Evolutionary conservation across 106 monocot genomes (phyloP).

Genomic region (Acorus calamus): DNA sequence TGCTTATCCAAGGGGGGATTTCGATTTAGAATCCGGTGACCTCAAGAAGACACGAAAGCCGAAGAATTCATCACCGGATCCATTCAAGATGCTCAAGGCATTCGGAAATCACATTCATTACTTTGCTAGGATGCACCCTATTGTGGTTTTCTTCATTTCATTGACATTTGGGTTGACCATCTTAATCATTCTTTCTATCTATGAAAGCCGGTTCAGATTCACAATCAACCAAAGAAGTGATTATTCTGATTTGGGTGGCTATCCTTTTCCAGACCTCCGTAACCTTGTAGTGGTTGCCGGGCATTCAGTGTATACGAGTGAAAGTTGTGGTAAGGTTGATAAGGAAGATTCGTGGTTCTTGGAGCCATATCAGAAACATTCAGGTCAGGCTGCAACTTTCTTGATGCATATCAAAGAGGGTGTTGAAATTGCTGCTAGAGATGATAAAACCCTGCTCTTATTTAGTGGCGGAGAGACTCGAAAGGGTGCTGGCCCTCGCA

Average conservation of each 20-base stretch:
- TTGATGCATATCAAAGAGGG: slow-evolving; percentile 77
- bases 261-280: slow-evolving; percentile 52
- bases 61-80: slow-evolving; percentile 18
- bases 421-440: slow-evolving; percentile 57
- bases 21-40: slow-evolving; percentile 77
- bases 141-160: slow-evolving; percentile 37
- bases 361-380: slow-evolving; percentile 83
- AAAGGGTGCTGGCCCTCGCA: slow-evolving; percentile 81
- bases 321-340: slow-evolving; percentile 68
- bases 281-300: slow-evolving; percentile 98
- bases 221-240: slow-evolving; percentile 21
- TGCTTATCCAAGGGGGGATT: slow-evolving; percentile 71
- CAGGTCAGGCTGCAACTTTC: slow-evolving; percentile 85
- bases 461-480: slow-evolving; percentile 99
- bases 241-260: slow-evolving; percentile 14
- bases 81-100: slow-evolving; percentile 29
- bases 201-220: slow-evolving; percentile 42
- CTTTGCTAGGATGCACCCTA: slow-evolving; percentile 60
- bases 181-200: slow-evolving; percentile 46
- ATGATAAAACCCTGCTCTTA: slow-evolving; percentile 72
- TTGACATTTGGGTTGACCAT: slow-evolving; percentile 51
- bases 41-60: slow-evolving; percentile 38
- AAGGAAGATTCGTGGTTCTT: slow-evolving; percentile 89
- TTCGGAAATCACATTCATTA: slow-evolving; percentile 24
- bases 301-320: slow-evolving; percentile 87